Base-by-base conservation (phyloP, 116 monocot genomes). In the Posidonia oceanica region DNA sequence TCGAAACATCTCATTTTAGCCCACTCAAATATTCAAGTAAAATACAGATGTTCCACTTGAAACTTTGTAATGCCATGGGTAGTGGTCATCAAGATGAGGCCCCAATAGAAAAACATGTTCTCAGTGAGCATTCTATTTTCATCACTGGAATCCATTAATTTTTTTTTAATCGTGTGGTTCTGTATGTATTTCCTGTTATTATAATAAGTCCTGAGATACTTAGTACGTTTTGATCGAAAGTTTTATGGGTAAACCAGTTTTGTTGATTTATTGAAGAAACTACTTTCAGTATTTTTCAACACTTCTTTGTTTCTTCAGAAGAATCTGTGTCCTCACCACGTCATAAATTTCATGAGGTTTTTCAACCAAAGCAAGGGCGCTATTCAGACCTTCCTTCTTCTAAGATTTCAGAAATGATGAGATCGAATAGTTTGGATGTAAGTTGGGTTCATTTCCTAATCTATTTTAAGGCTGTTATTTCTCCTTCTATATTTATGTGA, bases 321-420 rank as follows among this genome's bases (percentile, higher is more conserved):
- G 78, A 76, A 71, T 76, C 75, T 70, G 79, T 52, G 53, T 53
- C 72, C 18, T 67, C 61, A 23, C 75, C 70, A 75, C 75, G 66
- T 36, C 73, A 84, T 75, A 88, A 88, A 55, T 78, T 82, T 60
- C 76, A 83, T 79, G 92, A 92, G 65, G 77, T 84, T 81, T 82
- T 88, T 38, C 88, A 86, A 66, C 36, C 81, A 68, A 88, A 80
- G 68, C 76, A 80, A 61, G 93, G 88, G 15, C 72, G 69, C 42
- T 83, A 81, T 80, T 77, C 87, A 67, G 94, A 89, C 75, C 79
- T 87, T 71, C 70, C 89, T 67, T 82, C 94, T 66, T 64, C 83
- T 66, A 89, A 78, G 69, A 76, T 94, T 76, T 87, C 83, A 70
- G 94, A 94, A 75, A 85, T 93, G 78, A 75, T 89, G 82, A 84